Percentiles rank a stretch among this genome's conserved stretches.
Evolutionary conservation across 1,284 basidiomycete genomes (phyloP).

Genomic region (Porodaedalea pini): DNA sequence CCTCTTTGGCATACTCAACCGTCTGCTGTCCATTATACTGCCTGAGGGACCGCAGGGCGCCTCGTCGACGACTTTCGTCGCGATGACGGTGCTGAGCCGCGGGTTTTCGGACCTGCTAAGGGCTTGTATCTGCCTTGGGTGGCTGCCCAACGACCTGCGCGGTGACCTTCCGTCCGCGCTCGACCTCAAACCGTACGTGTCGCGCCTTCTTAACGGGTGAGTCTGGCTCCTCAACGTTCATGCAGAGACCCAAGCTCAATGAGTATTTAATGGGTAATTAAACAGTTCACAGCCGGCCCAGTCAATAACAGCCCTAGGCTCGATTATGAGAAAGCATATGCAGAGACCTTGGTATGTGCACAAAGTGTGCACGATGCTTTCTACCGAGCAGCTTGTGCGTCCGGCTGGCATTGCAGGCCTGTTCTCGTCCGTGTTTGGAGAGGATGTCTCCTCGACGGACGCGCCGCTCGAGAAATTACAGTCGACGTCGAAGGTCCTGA

Average conservation of each 20-base stretch:
- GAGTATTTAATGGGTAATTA: conserved; percentile 18
- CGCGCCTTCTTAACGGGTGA: conserved; percentile 56
- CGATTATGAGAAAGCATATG: conserved; percentile 45
- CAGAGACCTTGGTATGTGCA: conserved; percentile 46
- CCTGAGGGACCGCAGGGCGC: conserved; percentile 43
- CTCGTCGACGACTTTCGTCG: conserved; percentile 55
- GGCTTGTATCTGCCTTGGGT: conserved; percentile 60
- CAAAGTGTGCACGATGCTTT: conserved; percentile 54
- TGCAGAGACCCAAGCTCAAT: conserved; percentile 16
- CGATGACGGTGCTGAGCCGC: conserved; percentile 53
- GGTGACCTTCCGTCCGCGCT: conserved; percentile 4
- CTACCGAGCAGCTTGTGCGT: conserved; percentile 64
- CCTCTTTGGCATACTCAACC: conserved; percentile 41
- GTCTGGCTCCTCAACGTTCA: background rate
- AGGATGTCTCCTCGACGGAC: conserved; percentile 47
- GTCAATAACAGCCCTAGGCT: conserved; percentile 59
- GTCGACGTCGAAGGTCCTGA: conserved; percentile 56
- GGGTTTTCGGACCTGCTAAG: conserved; percentile 56
- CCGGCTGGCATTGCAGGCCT: conserved; percentile 66
- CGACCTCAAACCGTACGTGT: conserved; percentile 36
- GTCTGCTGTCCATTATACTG: conserved; percentile 48
- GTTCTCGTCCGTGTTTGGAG: conserved; percentile 62
- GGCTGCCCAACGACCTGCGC: conserved; percentile 46
- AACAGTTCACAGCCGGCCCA: conserved; percentile 59
- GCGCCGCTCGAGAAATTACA: conserved; percentile 64